Evolutionary conservation across 2,329 filamentous ascomycete species (phyloP).

Genomic region (Cordyceps farinosa): DNA sequence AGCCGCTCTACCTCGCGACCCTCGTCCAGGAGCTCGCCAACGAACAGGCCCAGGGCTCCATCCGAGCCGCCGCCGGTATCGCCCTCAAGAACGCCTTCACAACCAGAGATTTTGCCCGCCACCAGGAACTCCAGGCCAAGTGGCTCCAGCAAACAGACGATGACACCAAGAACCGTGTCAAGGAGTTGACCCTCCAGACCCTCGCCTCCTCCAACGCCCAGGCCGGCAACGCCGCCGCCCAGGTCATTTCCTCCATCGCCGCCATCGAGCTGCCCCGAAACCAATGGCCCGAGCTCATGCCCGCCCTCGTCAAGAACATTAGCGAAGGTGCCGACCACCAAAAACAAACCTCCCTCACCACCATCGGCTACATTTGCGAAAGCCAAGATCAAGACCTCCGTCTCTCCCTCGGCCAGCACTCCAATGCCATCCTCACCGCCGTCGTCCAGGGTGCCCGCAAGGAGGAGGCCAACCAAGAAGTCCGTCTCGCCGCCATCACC

Average conservation of each 20-base stretch:
- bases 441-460: conserved; percentile 97
- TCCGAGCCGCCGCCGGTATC: conserved; percentile 91
- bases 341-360: conserved; percentile 90
- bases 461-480: conserved; percentile 88
- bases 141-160: conserved; percentile 82
- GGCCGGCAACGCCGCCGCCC: conserved; percentile 84
- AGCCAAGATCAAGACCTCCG: conserved; percentile 85
- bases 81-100: conserved; percentile 98
- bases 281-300: conserved; percentile 92
- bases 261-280: conserved; percentile 89
- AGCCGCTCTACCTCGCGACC: conserved; percentile 90
- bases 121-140: conserved; percentile 88
- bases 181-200: conserved; percentile 85
- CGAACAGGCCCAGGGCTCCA: conserved; percentile 75
- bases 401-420: conserved; percentile 76
- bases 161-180: conserved; percentile 81
- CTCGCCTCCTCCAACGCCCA: conserved; percentile 74
- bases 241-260: conserved; percentile 93
- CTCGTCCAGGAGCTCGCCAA: conserved; percentile 94
- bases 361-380: conserved; percentile 99
- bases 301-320: conserved; percentile 84
- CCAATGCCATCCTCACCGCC: conserved; percentile 95
- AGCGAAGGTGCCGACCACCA: conserved; percentile 80
- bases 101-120: conserved; percentile 80
- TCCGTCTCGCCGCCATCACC: conserved; percentile 87